Conservation (phyloP, 495 filamentous ascomycete species). For the Elasticomyces elasticus region DNA sequence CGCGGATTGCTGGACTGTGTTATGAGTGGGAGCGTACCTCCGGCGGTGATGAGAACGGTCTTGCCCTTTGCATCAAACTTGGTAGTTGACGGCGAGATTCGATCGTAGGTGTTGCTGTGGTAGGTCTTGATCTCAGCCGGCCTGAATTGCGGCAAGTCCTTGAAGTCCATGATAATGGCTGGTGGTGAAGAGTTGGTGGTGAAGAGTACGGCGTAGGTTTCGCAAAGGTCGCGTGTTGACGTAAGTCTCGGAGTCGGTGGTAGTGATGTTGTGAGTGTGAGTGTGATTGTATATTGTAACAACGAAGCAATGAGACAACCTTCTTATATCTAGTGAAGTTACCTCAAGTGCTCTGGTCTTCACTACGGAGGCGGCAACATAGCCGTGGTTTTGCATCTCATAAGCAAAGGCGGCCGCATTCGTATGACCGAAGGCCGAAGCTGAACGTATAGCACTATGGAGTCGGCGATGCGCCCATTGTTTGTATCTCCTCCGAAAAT, state of each 20-base stretch:
- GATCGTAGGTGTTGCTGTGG: neutral
- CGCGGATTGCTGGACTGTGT: neutral
- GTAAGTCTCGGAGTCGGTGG: neutral
- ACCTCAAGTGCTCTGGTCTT: too few relatives aligned
- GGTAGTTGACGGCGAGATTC: neutral
- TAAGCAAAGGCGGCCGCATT: too few relatives aligned
- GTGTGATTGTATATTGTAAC: neutral
- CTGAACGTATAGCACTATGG: too few relatives aligned
- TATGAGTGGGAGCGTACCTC: neutral
- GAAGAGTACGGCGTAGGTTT: neutral
- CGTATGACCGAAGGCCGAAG: too few relatives aligned
- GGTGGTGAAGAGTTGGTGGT: neutral
- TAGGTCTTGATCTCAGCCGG: neutral
- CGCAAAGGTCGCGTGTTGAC: neutral
- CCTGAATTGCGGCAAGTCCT: neutral
- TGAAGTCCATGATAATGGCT: neutral
- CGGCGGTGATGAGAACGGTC: neutral
- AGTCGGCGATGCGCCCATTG: too few relatives aligned
- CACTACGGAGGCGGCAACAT: too few relatives aligned
- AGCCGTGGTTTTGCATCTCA: too few relatives aligned
- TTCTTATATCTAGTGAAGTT: neutral
- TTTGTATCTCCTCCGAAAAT: too few relatives aligned
- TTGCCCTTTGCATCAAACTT: neutral
- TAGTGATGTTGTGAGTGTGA: neutral
- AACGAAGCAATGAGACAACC: neutral